Evolutionary conservation across 2,329 filamentous ascomycete species (phyloP).

Genomic region (Tetracladium maxilliforme): DNA sequence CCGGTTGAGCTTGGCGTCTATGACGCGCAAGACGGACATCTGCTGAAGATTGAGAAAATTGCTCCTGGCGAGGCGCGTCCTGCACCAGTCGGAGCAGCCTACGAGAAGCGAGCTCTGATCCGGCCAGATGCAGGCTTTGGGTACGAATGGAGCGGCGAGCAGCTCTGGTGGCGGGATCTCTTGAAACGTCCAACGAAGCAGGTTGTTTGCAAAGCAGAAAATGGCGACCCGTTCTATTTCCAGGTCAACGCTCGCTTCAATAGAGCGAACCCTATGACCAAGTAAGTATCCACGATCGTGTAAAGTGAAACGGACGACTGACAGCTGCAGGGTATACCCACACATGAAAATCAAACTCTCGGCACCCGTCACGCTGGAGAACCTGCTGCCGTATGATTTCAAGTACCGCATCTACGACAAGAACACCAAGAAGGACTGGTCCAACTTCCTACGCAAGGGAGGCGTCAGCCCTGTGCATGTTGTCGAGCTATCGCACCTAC

Average conservation of each 20-base stretch:
- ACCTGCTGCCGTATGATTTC: constrained; percentile 92
- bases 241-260: constrained; percentile 83
- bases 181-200: constrained; percentile 74
- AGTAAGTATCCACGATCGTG: constrained; percentile 26
- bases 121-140: constrained; percentile 93
- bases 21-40: constrained; percentile 70
- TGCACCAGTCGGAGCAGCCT: constrained; percentile 83
- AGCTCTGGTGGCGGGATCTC: constrained; percentile 84
- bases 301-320: constrained; percentile 9
- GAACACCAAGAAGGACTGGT: constrained; percentile 97
- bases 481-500: constrained; percentile 84
- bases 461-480: constrained; percentile 96
- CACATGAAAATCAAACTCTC: constrained; percentile 90
- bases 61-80: constrained; percentile 80
- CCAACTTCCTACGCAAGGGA: constrained; percentile 91
- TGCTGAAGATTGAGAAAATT: constrained; percentile 97
- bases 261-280: constrained; percentile 66
- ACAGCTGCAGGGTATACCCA: constrained; percentile 52
- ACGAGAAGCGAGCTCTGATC: constrained; percentile 74
- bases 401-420: constrained; percentile 99
- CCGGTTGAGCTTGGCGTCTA: constrained; percentile 88
- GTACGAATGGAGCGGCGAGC: constrained; percentile 85
- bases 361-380: constrained; percentile 86
- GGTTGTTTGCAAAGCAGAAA: constrained; percentile 76
- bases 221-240: constrained; percentile 88